Evolutionary conservation across 257 asterid species (phyloP).

Genomic region (Solanum ossicruentum): DNA sequence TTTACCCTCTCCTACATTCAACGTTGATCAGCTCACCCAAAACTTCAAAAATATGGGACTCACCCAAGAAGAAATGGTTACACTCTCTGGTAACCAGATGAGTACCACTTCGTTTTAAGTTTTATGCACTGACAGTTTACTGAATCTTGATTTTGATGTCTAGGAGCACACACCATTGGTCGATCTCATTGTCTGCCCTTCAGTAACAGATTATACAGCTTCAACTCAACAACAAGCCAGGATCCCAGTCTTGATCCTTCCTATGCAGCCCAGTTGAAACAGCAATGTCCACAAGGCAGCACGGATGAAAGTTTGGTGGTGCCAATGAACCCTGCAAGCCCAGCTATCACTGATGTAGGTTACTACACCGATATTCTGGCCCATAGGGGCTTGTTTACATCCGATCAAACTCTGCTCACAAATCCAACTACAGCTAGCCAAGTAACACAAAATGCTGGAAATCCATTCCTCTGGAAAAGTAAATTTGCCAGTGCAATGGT

Average conservation of each 20-base stretch:
- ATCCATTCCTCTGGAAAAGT: constrained; percentile 12
- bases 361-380: constrained; percentile 16
- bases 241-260: constrained; percentile 51
- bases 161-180: constrained; percentile 76
- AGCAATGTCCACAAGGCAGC: constrained; percentile 35
- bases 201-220: constrained; percentile 40
- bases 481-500: constrained; percentile 34
- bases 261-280: constrained; percentile 35
- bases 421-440: constrained; percentile 9
- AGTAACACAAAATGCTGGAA: constrained; percentile 18
- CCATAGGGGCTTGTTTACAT: constrained; percentile 23
- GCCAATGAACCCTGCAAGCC: constrained; percentile 37
- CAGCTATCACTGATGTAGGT: constrained; percentile 5
- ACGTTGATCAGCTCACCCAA: constrained; percentile 46
- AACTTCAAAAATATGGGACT: constrained; percentile 46
- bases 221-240: constrained; percentile 25
- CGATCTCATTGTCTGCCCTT: constrained; percentile 59
- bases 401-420: constrained; percentile 30
- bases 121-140: neutral
- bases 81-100: constrained; percentile 56
- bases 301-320: constrained; percentile 22
- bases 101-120: neutral
- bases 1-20: constrained; percentile 37
- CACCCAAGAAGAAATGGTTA: constrained; percentile 69
- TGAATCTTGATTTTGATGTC: neutral